Evolutionary conservation across 31 red algal genomes (phyloP).

Genomic region (Porphyra umbilicalis): DNA sequence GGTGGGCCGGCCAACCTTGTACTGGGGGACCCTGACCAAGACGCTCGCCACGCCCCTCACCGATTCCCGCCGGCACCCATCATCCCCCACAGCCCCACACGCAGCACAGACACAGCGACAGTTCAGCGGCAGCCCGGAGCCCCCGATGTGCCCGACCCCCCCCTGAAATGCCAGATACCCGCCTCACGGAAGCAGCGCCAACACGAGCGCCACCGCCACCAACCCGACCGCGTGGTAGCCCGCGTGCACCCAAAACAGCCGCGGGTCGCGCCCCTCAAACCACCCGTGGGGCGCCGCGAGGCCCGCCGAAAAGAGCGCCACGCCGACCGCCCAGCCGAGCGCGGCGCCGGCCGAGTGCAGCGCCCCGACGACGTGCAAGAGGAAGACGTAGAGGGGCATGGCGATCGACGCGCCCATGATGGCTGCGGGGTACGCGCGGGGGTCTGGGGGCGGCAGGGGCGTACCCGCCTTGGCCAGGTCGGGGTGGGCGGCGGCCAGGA

Average conservation of each 20-base stretch:
- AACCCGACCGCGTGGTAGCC: not conserved
- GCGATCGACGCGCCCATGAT: not conserved
- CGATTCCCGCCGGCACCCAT: too few relatives aligned
- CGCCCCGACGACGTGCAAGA: not conserved
- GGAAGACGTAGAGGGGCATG: not conserved
- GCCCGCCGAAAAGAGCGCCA: not conserved
- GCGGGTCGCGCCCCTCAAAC: not conserved
- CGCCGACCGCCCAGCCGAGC: not conserved
- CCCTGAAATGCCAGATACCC: too few relatives aligned
- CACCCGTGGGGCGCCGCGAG: not conserved
- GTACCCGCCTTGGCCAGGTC: not conserved
- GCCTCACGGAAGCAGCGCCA: not conserved
- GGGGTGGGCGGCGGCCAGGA: not conserved
- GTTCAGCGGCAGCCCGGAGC: too few relatives aligned
- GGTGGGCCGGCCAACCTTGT: too few relatives aligned
- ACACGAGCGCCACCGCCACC: not conserved
- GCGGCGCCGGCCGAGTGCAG: not conserved
- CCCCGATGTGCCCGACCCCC: too few relatives aligned
- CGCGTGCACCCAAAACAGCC: not conserved
- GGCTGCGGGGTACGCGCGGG: not conserved
- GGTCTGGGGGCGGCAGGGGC: not conserved
- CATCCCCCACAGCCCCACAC: too few relatives aligned
- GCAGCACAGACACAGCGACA: too few relatives aligned
- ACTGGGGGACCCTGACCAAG: too few relatives aligned
- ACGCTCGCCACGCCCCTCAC: too few relatives aligned